A percentile compares a stretch with the other conserved stretches of the same genome.
Evolutionary conservation across 2,329 filamentous ascomycete genomes (phyloP).

Genomic region (Exophiala dermatitidis): DNA sequence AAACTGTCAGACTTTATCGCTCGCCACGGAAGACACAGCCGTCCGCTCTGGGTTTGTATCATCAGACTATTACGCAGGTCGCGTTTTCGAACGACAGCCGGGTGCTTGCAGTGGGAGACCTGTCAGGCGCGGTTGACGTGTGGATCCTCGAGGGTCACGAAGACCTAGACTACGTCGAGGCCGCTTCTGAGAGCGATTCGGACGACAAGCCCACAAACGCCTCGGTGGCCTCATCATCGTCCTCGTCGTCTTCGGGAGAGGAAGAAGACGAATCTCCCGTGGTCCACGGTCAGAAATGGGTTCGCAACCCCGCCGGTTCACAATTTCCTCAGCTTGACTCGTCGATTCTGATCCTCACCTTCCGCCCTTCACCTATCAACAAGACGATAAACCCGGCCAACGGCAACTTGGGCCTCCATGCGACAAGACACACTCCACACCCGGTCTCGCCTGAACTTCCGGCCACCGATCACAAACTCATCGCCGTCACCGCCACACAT

Average conservation of each 20-base stretch:
- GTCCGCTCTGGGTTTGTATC: slow-evolving; percentile 52
- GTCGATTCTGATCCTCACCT: slow-evolving; percentile 61
- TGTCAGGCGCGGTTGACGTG: slow-evolving; percentile 79
- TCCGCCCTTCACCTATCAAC: slow-evolving; percentile 43
- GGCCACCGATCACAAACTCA: slow-evolving; percentile 47
- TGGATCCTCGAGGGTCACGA: slow-evolving; percentile 64
- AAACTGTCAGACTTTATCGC: slow-evolving; percentile 37
- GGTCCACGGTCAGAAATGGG: slow-evolving; percentile 63
- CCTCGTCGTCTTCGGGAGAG: slow-evolving; percentile 18
- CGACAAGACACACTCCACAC: slow-evolving; percentile 46
- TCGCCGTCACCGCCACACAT: slow-evolving; percentile 57
- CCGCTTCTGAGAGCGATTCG: neutral
- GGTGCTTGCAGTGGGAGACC: slow-evolving; percentile 69
- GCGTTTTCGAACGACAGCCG: slow-evolving; percentile 75
- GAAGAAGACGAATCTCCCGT: slow-evolving; percentile 42
- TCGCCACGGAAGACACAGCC: slow-evolving; percentile 35
- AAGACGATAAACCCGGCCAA: slow-evolving; percentile 29
- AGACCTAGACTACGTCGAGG: slow-evolving; percentile 44
- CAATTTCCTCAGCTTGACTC: slow-evolving; percentile 63
- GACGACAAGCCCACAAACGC: neutral
- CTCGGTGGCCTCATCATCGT: slow-evolving; percentile 10
- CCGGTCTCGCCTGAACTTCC: slow-evolving; percentile 52
- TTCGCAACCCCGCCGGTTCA: slow-evolving; percentile 61
- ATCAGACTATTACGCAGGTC: slow-evolving; percentile 64
- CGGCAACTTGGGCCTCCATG: slow-evolving; percentile 38